Base-by-base conservation (phyloP, 192 early-diverging fungal genomes). In the Backusella macrospora region DNA sequence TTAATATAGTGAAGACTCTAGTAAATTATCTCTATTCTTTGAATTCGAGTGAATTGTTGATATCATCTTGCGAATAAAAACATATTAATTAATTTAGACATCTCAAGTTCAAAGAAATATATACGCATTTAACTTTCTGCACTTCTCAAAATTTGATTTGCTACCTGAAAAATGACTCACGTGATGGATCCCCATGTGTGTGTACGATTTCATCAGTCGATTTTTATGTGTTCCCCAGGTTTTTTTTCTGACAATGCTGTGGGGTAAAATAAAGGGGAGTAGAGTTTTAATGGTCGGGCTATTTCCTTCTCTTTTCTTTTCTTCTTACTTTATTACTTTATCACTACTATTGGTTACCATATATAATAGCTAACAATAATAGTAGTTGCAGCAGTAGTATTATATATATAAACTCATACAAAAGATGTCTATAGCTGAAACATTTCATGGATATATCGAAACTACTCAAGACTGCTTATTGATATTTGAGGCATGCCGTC, bases 401-500 rank as follows among this genome's bases (percentile, higher is more conserved):
- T 37, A 37, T 10, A 16, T 5, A 38, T 38, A 38, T 6, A 65
- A 14, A 14, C 16, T 0, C 46, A 14, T 47, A 47, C 0, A 10
- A 14, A 14, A 10, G 16, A 74, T 74, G 62, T 62, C 68, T 29
- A 49, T 76, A 34, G 64, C 18, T n/a, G 69, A 62, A 45, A 76
- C 75, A 13, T 76, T 76, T 42, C 75, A 76, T 67, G 75, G 75
- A 1, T 76, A 71, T 47, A 52, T 76, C n/a, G 75, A 76, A 23
- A 76, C 69, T 6, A 76, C 75, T 26, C 49, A 64, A 23, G 75
- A 76, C 55, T 65, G 70, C 14, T 43, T 76, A 43, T 66, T 76
- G 14, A 15, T 76, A 48, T 76, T 76, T 29, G 75, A 76, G 66
- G 75, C 75, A 37, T 76, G 75, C 62, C 69, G 75, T 26, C 62